Percentiles rank a stretch among this genome's conserved stretches.
phyloP scores from a whole-genome alignment of 2,329 filamentous ascomycete genomes.

The Phialocephala sp. region DNA sequence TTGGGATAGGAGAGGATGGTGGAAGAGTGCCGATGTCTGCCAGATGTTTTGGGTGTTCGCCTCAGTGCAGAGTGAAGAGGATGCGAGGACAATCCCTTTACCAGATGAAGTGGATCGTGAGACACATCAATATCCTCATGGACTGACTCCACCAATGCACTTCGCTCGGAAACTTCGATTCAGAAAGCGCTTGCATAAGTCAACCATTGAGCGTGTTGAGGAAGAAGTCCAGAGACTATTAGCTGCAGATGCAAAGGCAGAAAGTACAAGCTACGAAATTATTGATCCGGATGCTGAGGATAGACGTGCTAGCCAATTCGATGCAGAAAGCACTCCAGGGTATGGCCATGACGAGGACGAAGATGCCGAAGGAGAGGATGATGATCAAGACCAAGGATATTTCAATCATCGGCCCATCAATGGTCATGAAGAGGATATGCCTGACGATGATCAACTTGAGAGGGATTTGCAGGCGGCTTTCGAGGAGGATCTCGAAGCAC shows the following conservation, averaged over 20 bases:
- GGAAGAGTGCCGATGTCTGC: slow-evolving; percentile 75
- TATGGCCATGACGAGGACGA: slow-evolving; percentile 44
- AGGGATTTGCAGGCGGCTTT: slow-evolving; percentile 31
- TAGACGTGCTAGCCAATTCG: slow-evolving; percentile 35
- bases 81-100: slow-evolving; percentile 47
- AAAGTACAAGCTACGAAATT: slow-evolving; percentile 49
- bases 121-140: slow-evolving; percentile 53
- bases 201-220: slow-evolving; percentile 62
- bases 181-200: slow-evolving; percentile 59
- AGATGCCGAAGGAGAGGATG: slow-evolving; percentile 48
- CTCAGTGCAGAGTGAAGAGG: slow-evolving; percentile 57
- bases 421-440: slow-evolving; percentile 41
- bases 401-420: slow-evolving; percentile 41
- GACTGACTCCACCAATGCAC: slow-evolving; percentile 65
- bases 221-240: slow-evolving; percentile 59
- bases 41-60: slow-evolving; percentile 75
- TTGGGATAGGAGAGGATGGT: slow-evolving; percentile 75
- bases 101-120: slow-evolving; percentile 40
- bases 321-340: slow-evolving; percentile 35
- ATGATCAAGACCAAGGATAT: slow-evolving; percentile 39
- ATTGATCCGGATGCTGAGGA: slow-evolving; percentile 45
- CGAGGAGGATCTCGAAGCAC: slow-evolving; percentile 13
- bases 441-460: slow-evolving; percentile 38
- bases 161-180: slow-evolving; percentile 63
- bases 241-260: slow-evolving; percentile 50